Percentiles rank a stretch among this genome's conserved stretches.
phyloP scores from a whole-genome alignment of 495 filamentous ascomycete genomes.

The Hypoxylon rickii region DNA sequence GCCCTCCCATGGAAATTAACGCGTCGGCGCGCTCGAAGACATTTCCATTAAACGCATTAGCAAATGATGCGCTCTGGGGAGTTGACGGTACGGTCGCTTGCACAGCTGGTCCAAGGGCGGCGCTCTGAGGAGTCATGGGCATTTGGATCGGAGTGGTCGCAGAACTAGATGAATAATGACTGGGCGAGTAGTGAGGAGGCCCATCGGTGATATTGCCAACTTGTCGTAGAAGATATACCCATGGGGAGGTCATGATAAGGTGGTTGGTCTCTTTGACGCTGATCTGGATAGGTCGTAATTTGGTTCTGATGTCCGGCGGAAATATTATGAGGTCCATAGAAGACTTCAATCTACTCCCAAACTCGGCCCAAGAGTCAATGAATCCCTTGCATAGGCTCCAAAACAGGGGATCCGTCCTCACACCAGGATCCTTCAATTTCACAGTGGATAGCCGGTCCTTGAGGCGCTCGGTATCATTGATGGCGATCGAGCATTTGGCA shows the following conservation, averaged over 20 bases:
- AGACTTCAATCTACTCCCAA: slow-evolving; percentile 72
- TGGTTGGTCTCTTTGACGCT: slow-evolving; percentile 74
- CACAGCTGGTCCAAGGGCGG: slow-evolving; percentile 83
- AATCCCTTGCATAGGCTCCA: slow-evolving; percentile 82
- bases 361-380: slow-evolving; percentile 73
- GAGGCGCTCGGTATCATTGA: slow-evolving; percentile 69
- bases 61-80: slow-evolving; percentile 68
- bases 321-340: slow-evolving; percentile 63
- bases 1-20: slow-evolving; percentile 62
- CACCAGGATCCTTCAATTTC: slow-evolving; percentile 79
- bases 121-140: slow-evolving; percentile 74
- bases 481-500: slow-evolving; percentile 64
- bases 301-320: slow-evolving; percentile 66
- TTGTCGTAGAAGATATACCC: slow-evolving; percentile 59
- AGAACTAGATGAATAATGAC: slow-evolving; percentile 36
- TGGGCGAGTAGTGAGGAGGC: slow-evolving; percentile 42
- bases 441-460: slow-evolving; percentile 73
- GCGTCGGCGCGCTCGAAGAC: slow-evolving; percentile 77
- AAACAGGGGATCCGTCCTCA: slow-evolving; percentile 76
- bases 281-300: slow-evolving; percentile 76
- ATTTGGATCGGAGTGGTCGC: slow-evolving; percentile 42
- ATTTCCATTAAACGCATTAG: slow-evolving; percentile 67
- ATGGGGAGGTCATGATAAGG: slow-evolving; percentile 76
- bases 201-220: slow-evolving; percentile 28
- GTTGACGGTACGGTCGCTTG: slow-evolving; percentile 87